phyloP scores from a whole-genome alignment of 129 eudicot species.

The Centella asiatica region DNA sequence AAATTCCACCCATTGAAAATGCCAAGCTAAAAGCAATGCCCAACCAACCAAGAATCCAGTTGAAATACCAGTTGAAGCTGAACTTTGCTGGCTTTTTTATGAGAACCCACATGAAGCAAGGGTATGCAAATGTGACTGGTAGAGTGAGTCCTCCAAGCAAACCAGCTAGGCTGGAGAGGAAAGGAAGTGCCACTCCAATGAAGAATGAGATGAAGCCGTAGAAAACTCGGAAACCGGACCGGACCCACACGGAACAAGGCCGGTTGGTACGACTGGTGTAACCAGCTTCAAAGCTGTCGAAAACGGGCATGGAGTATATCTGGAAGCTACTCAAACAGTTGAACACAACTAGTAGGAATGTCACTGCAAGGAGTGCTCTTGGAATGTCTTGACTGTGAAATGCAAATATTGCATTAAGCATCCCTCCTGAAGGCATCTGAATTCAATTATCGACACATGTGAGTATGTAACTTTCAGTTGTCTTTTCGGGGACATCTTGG shows the following conservation, averaged over 20 bases:
- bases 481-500: too few relatives aligned
- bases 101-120: conserved; percentile 51
- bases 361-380: conserved; percentile 22
- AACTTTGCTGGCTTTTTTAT: conserved; percentile 35
- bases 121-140: conserved; percentile 49
- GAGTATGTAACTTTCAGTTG: too few relatives aligned
- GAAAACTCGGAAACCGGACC: conserved; percentile 23
- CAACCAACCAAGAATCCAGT: conserved; percentile 34
- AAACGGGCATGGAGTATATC: conserved; percentile 44
- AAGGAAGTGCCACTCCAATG: conserved; percentile 44
- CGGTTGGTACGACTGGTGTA: conserved; percentile 30
- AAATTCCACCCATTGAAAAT: conserved; percentile 34
- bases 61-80: conserved; percentile 37
- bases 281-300: conserved; percentile 35
- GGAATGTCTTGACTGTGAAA: conserved; percentile 37
- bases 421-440: conserved; percentile 42
- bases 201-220: conserved; percentile 42
- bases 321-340: conserved; percentile 47
- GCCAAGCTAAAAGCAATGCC: conserved; percentile 37
- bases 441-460: background rate
- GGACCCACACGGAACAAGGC: conserved; percentile 44
- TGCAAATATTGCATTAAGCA: conserved; percentile 26
- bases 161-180: conserved; percentile 42
- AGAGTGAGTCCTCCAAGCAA: conserved; percentile 37
- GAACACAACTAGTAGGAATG: conserved; percentile 25